Evolutionary conservation across 345 rosid genomes (phyloP).

Genomic region (Microcos paniculata): DNA sequence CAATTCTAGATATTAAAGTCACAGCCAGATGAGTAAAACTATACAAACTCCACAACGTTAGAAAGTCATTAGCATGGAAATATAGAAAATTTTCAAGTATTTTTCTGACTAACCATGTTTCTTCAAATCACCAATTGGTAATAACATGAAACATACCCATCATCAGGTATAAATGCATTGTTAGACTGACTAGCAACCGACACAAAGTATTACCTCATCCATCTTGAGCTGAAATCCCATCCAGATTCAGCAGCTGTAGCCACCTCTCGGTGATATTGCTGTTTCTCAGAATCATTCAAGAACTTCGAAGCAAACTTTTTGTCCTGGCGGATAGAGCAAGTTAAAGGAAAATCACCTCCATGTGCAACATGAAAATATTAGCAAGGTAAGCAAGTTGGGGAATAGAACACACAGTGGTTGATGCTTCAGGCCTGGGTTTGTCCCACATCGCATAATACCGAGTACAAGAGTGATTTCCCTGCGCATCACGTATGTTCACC

Average conservation of each 20-base stretch:
- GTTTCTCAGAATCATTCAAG: constrained; percentile 45
- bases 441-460: constrained; percentile 94
- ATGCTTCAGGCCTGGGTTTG: constrained; percentile 82
- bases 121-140: not conserved
- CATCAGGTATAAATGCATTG: not conserved
- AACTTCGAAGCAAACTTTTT: constrained; percentile 56
- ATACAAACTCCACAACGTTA: not conserved
- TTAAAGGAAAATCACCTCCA: not conserved
- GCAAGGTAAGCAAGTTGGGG: constrained; percentile 5
- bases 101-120: not conserved
- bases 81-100: not conserved
- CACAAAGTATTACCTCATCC: constrained; percentile 70
- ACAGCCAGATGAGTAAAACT: not conserved
- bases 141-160: not conserved
- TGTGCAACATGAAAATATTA: not conserved
- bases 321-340: constrained; percentile 49
- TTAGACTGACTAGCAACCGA: not conserved
- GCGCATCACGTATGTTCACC: constrained; percentile 52
- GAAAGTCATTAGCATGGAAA: not conserved
- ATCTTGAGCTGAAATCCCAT: constrained; percentile 86
- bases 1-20: not conserved
- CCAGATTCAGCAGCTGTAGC: constrained; percentile 96
- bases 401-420: constrained; percentile 46
- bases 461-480: constrained; percentile 48
- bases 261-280: constrained; percentile 58